A percentile compares a stretch with the other conserved stretches of the same genome.
Conservation (phyloP, 345 rosid genomes). For the Pseudoturritis turrita region DNA sequence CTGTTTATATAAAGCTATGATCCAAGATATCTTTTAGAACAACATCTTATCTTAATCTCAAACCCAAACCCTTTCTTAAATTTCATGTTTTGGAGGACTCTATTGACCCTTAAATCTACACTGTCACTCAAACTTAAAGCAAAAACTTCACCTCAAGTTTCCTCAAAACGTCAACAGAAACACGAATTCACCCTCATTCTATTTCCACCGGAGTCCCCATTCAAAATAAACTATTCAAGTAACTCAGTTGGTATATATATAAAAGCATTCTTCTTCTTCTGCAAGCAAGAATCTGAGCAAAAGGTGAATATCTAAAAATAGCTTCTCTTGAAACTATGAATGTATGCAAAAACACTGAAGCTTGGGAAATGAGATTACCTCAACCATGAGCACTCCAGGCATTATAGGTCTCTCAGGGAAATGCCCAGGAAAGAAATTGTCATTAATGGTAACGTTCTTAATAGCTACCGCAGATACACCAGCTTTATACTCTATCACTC, state of each 20-base stretch:
- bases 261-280: background rate
- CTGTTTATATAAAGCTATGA: background rate
- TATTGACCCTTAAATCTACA: background rate
- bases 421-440: constrained; percentile 98
- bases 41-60: background rate
- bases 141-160: background rate
- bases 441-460: constrained; percentile 95
- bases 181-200: background rate
- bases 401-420: constrained; percentile 97
- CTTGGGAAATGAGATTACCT: constrained; percentile 44
- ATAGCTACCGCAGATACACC: constrained; percentile 96
- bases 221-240: background rate
- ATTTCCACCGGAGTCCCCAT: background rate
- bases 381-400: constrained; percentile 99
- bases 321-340: background rate
- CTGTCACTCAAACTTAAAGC: background rate
- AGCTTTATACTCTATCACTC: constrained; percentile 90
- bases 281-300: background rate
- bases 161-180: background rate
- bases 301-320: background rate
- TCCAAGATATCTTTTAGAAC: background rate
- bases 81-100: background rate
- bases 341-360: background rate
- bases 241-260: background rate
- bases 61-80: background rate